Percentiles rank a stretch among this genome's conserved stretches.
Evolutionary conservation across 345 rosid species (phyloP).

Genomic region (Boechera retrofracta): DNA sequence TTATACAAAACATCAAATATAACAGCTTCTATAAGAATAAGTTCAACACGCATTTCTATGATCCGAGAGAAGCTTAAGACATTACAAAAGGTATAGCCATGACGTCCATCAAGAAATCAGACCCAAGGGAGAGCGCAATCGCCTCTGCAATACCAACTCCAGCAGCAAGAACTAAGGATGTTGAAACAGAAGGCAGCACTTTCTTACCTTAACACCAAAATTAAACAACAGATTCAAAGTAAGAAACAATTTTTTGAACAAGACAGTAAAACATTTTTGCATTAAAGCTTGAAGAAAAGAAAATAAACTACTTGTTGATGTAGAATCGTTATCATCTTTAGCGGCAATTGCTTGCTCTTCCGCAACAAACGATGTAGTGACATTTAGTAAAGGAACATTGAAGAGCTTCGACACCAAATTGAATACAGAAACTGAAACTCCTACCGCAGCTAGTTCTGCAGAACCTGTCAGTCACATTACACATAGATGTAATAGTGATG

Average conservation of each 20-base stretch:
- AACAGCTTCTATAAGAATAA: not conserved
- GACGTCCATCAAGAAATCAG: slow-evolving; percentile 79
- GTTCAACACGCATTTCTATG: not conserved
- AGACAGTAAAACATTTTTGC: not conserved
- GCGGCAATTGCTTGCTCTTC: slow-evolving; percentile 69
- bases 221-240: not conserved
- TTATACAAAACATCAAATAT: not conserved
- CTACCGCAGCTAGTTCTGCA: slow-evolving; percentile 88
- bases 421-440: slow-evolving; percentile 81
- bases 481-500: not conserved
- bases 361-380: slow-evolving; percentile 92
- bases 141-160: slow-evolving; percentile 85
- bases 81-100: slow-evolving; percentile 93
- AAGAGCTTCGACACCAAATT: slow-evolving; percentile 87
- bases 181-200: slow-evolving; percentile 73
- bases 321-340: slow-evolving; percentile 38
- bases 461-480: slow-evolving; percentile 59
- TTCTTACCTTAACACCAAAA: slow-evolving; percentile 48
- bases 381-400: slow-evolving; percentile 85
- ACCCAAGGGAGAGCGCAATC: slow-evolving; percentile 71
- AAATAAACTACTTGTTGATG: slow-evolving; percentile 34
- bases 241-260: slow-evolving; percentile 12
- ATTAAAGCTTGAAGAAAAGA: not conserved
- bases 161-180: slow-evolving; percentile 83
- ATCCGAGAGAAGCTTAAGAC: slow-evolving; percentile 46